These are phyloP conservation scores for Apophysomyces elegans DNA, from an alignment of 371 early-diverging fungal species.

Conservation along the genomic window DNA sequence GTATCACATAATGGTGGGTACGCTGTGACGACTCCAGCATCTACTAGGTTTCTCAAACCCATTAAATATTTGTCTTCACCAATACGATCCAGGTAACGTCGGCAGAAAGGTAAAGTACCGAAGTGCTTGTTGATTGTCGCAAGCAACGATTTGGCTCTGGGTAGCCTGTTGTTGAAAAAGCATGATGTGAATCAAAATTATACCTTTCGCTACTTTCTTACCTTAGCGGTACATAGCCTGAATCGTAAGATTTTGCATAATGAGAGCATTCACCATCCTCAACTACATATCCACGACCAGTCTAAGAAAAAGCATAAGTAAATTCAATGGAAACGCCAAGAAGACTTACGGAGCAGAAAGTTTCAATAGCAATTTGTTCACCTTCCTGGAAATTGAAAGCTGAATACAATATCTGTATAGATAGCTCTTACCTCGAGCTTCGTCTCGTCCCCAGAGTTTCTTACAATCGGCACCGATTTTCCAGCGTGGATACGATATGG, in stretches of 20 bases:
- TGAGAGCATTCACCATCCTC: constrained; percentile 97
- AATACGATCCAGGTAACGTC: constrained; percentile 93
- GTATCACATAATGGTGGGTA: constrained; percentile 97
- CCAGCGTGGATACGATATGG: constrained; percentile 97
- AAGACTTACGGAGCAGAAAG: constrained; percentile 85
- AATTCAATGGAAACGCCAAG: background rate
- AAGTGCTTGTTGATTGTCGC: constrained; percentile 92
- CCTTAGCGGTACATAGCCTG: constrained; percentile 71
- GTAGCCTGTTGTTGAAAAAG: constrained; percentile 48
- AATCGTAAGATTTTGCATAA: constrained; percentile 79
- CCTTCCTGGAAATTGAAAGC: constrained; percentile 67
- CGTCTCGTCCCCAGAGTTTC: constrained; percentile 86
- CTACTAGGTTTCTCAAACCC: constrained; percentile 88
- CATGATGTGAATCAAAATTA: background rate
- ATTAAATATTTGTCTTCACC: constrained; percentile 88
- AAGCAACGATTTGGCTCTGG: constrained; percentile 86
- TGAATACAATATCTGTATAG: background rate
- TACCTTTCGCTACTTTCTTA: constrained; percentile 26
- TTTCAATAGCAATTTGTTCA: constrained; percentile 98
- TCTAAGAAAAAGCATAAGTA: constrained; percentile 41
- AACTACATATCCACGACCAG: constrained; percentile 94
- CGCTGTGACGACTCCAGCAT: constrained; percentile 82
- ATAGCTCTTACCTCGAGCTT: constrained; percentile 81
- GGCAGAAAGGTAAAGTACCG: constrained; percentile 98
- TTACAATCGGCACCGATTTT: constrained; percentile 97